These are phyloP conservation scores for Bauhinia variegata DNA, from an alignment of 306 rosid genomes.

Conservation along the genomic window DNA sequence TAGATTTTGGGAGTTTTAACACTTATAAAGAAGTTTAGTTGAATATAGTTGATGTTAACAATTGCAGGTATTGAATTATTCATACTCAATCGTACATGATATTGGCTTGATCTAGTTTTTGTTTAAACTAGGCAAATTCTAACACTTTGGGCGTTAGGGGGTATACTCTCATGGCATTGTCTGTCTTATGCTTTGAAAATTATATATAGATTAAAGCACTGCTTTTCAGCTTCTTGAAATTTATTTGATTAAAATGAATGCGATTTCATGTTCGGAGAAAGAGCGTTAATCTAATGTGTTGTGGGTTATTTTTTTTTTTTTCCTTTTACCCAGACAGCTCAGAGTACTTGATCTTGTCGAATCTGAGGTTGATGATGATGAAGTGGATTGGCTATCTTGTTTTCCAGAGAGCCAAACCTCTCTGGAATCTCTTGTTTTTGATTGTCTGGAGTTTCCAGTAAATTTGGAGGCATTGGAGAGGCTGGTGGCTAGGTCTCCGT, in stretches of 20 bases:
- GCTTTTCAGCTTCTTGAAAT: background rate
- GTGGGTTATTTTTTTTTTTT: background rate
- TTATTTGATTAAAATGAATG: background rate
- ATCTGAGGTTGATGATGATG: conserved; percentile 61
- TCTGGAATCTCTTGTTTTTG: conserved; percentile 76
- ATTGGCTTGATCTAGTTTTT: conserved; percentile 34
- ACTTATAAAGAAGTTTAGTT: background rate
- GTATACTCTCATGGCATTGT: conserved; percentile 20
- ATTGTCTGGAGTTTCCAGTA: conserved; percentile 62
- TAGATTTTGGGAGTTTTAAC: background rate
- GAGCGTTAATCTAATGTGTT: background rate
- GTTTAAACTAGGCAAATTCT: background rate
- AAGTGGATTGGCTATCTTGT: conserved; percentile 74
- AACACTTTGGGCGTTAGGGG: conserved; percentile 27
- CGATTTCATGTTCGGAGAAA: background rate
- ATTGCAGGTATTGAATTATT: conserved; percentile 4
- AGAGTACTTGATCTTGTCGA: conserved; percentile 86
- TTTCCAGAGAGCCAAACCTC: conserved; percentile 67
- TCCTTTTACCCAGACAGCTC: conserved; percentile 58
- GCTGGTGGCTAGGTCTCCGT: conserved; percentile 79
- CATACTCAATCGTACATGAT: background rate
- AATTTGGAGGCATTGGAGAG: conserved; percentile 82
- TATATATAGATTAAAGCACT: background rate
- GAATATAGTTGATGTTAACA: conserved; percentile 15
- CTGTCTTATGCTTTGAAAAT: conserved; percentile 3